Percentiles rank a stretch among this genome's conserved stretches.
Conservation (phyloP, 2,329 filamentous ascomycete genomes). For the Calonectria henricotiae region DNA sequence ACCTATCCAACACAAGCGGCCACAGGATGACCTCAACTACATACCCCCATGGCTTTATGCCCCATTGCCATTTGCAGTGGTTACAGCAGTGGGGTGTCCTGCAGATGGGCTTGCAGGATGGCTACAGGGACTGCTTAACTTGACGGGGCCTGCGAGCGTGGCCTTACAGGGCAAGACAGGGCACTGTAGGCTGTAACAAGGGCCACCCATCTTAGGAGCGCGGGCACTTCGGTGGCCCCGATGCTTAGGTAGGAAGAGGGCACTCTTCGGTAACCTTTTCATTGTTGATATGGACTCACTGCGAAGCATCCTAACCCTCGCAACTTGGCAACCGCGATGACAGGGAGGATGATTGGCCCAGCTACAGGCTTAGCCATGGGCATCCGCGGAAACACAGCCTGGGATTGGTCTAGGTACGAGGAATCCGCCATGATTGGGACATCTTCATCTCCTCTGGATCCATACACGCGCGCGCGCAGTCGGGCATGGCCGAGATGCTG, state of each 20-base stretch:
- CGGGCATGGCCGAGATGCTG: slow-evolving; percentile 34
- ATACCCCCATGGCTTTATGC: slow-evolving; percentile 2
- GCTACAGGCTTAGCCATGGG: slow-evolving; percentile 13
- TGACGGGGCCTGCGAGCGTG: slow-evolving; percentile 13
- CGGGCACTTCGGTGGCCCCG: slow-evolving; percentile 40
- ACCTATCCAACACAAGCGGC: slow-evolving; percentile 1
- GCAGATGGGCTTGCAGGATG: slow-evolving; percentile 29
- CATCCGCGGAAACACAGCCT: slow-evolving; percentile 21
- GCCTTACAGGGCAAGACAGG: slow-evolving; percentile 34
- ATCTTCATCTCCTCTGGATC: slow-evolving; percentile 14
- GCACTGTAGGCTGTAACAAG: slow-evolving; percentile 13
- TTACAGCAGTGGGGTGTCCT: slow-evolving; percentile 18
- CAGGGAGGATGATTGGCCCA: slow-evolving; percentile 17
- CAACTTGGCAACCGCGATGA: slow-evolving; percentile 23
- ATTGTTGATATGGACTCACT: slow-evolving; percentile 21
- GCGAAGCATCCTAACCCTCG: not conserved
- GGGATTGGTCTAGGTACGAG: slow-evolving; percentile 24
- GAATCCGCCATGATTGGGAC: slow-evolving; percentile 19
- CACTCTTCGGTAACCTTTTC: slow-evolving; percentile 5
- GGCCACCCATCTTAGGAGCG: slow-evolving; percentile 24
- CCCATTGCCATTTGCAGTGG: slow-evolving; percentile 20
- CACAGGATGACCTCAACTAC: not conserved
- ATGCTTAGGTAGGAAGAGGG: slow-evolving; percentile 31
- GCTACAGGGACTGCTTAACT: slow-evolving; percentile 9
- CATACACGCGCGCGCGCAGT: slow-evolving; percentile 31